Conservation (phyloP, 2,329 filamentous ascomycete genomes). For the Verticillium dahliae region DNA sequence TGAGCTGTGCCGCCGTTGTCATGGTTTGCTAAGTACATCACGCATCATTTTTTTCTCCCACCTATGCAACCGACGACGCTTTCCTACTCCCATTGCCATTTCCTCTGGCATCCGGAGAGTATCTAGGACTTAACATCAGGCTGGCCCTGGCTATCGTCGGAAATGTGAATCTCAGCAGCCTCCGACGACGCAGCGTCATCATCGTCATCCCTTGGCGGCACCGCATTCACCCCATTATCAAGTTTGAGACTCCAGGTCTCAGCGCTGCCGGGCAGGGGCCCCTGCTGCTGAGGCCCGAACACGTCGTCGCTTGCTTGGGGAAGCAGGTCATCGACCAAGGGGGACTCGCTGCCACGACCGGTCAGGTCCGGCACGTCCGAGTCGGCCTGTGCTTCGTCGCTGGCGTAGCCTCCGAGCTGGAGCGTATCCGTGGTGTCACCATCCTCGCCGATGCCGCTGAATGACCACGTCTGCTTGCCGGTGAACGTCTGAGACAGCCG, state of each 20-base stretch:
- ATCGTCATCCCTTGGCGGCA: conserved; percentile 25
- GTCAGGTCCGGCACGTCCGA: conserved; percentile 26
- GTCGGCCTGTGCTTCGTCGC: conserved; percentile 36
- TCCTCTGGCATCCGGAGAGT: neutral
- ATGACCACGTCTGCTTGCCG: conserved; percentile 37
- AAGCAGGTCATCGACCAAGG: conserved; percentile 6
- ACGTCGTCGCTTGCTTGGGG: neutral
- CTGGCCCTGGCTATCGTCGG: conserved; percentile 26
- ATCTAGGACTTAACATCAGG: neutral
- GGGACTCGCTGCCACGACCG: conserved; percentile 12
- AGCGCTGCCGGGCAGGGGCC: neutral
- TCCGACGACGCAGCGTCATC: conserved; percentile 33
- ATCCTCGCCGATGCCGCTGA: conserved; percentile 27
- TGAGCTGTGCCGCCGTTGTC: neutral
- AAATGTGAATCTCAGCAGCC: conserved; percentile 43
- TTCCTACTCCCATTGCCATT: neutral
- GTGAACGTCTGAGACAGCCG: conserved; percentile 17
- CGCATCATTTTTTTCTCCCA: neutral
- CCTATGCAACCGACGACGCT: neutral
- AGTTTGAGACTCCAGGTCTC: conserved; percentile 26
- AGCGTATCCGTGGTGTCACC: conserved; percentile 22
- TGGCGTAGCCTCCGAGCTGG: conserved; percentile 27
- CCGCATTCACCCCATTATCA: conserved; percentile 27
- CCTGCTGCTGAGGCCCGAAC: conserved; percentile 2
- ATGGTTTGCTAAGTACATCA: neutral